Conservation (phyloP, 1,284 basidiomycete species). For the Farysia itapuensis region DNA sequence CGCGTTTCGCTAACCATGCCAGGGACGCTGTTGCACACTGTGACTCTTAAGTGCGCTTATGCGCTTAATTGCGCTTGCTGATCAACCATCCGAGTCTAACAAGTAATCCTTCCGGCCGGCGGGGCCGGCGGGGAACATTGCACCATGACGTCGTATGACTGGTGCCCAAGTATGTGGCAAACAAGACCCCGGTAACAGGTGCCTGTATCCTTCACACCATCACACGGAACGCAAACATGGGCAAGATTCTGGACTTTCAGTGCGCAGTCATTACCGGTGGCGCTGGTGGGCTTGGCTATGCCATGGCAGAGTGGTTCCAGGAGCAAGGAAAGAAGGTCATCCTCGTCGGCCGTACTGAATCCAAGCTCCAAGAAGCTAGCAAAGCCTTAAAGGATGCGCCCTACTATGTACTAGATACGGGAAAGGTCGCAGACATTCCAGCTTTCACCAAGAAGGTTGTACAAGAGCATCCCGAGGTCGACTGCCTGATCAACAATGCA, state of each 20-base stretch:
- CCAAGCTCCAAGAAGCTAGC: conserved; percentile 52
- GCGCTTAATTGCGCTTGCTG: too few species aligned
- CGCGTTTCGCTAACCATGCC: too few species aligned
- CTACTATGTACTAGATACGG: conserved; percentile 61
- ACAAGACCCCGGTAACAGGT: too few species aligned
- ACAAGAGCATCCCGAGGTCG: conserved; percentile 60
- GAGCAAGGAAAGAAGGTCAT: conserved; percentile 60
- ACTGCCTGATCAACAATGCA: conserved; percentile 62
- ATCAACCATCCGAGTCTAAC: too few species aligned
- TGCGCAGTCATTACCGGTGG: conserved; percentile 55
- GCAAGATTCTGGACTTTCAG: conserved; percentile 47
- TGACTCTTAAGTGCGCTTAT: too few species aligned
- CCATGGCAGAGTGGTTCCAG: conserved; percentile 60
- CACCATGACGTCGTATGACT: too few species aligned
- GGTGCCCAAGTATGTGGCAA: too few species aligned
- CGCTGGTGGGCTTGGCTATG: conserved; percentile 49
- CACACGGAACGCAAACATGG: too few species aligned
- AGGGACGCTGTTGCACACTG: too few species aligned
- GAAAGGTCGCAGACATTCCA: conserved; percentile 50
- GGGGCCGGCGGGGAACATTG: too few species aligned
- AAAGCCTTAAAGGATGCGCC: conserved; percentile 54
- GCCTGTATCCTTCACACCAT: too few species aligned
- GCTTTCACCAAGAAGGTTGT: conserved; percentile 55
- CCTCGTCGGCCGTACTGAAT: conserved; percentile 60
- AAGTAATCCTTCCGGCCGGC: too few species aligned